Conservation (phyloP, 2,329 filamentous ascomycete species). For the Sporothrix luriei region DNA sequence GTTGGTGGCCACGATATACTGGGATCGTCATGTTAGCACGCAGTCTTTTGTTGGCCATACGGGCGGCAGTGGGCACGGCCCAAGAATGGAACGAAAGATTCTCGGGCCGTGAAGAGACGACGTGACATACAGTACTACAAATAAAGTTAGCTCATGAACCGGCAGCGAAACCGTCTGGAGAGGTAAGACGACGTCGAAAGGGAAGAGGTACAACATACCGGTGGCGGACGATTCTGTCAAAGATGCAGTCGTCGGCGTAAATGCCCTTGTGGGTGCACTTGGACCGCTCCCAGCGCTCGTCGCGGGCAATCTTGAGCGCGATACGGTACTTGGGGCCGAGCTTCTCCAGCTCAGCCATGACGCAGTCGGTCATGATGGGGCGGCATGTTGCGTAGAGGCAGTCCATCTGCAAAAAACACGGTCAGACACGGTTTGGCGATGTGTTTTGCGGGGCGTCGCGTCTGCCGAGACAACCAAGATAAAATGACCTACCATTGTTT, state of each 20-base stretch:
- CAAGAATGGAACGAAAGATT: neutral
- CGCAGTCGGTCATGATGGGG: slow-evolving; percentile 77
- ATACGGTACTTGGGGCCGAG: slow-evolving; percentile 86
- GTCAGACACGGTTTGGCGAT: neutral
- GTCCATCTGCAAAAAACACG: slow-evolving; percentile 83
- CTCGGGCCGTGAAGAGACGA: too few relatives aligned
- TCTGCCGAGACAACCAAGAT: too few relatives aligned
- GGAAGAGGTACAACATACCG: slow-evolving; percentile 45
- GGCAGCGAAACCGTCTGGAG: slow-evolving; percentile 32
- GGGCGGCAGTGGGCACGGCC: neutral
- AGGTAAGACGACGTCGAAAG: slow-evolving; percentile 44
- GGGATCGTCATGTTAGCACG: slow-evolving; percentile 1
- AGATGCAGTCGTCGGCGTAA: slow-evolving; percentile 83
- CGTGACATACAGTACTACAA: slow-evolving; percentile 27
- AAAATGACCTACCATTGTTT: slow-evolving; percentile 70
- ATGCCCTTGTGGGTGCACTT: slow-evolving; percentile 86
- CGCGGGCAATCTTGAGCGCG: slow-evolving; percentile 80
- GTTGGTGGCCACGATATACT: slow-evolving; percentile 51
- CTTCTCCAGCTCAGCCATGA: slow-evolving; percentile 84
- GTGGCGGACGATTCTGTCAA: slow-evolving; percentile 72
- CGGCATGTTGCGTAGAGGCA: slow-evolving; percentile 88
- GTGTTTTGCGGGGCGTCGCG: neutral
- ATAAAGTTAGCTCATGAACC: slow-evolving; percentile 45
- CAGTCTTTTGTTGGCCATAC: too few relatives aligned
- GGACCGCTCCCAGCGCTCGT: slow-evolving; percentile 83